Base-by-base conservation (phyloP, 2,329 filamentous ascomycete genomes). In the Cadophora sp. region DNA sequence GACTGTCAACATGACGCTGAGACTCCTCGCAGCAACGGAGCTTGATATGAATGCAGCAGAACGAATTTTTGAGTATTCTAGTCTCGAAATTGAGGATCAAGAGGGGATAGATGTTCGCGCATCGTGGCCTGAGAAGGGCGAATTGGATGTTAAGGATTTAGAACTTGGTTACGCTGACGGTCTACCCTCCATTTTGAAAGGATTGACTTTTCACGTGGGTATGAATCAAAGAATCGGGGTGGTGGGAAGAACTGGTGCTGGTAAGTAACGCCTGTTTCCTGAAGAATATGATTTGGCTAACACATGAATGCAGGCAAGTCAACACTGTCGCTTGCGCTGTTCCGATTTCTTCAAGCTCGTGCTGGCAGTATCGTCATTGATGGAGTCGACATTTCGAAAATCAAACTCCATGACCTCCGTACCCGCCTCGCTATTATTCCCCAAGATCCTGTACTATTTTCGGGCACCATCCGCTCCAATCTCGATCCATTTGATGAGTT, bases 391-490 rank as follows among this genome's bases (percentile, higher is more conserved):
- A 76, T 78, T 60, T 72, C 77, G 4, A 72, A 71, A 1, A 67
- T 77, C 59, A 73, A 74, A 14, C 68, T 78, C 14, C 70, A 74
- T n/a, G 69, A 70, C 27, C 69, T 78, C 16, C 71, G 76, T 3
- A 70, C 68, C 7, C 70, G 73, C 13, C 60, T 78, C 6, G 72
- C 74, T 3, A 74, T 78, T 53, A 76, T 78, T 43, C 76, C 76
- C 1, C 76, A 78, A 68, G 76, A 98, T 76, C 95, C 92, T 62
- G 97, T 94, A 0, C 83, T 97, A 0, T 97, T 97, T 80, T 93
- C 89, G 22, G 69, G 67, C n/a, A 70, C 68, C 6, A 63, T 70
- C 36, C 66, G 69, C 3, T 68, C 59, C 14, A 73, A 68, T 39
- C 36, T 72, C 3, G 70, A 72, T 41, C 66, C 68, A 4, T 68